A percentile compares a stretch with the other conserved stretches of the same genome.
phyloP scores from a whole-genome alignment of 352 stramenopile genomes.

The Paralagenidium karlingii region DNA sequence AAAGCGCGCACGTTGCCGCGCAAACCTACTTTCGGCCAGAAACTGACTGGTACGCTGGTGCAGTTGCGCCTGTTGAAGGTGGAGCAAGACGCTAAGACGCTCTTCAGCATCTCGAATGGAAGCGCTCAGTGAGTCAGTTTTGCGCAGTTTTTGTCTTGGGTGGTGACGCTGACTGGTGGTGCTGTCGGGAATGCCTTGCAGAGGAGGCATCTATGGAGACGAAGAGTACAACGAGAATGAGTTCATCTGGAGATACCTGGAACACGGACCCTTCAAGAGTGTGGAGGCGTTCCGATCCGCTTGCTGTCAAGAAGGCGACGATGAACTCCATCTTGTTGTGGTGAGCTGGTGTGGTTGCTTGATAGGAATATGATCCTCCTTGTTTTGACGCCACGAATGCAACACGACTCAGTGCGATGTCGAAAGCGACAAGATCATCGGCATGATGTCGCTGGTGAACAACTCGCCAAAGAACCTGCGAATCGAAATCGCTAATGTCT shows the following conservation, averaged over 20 bases:
- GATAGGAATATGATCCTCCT: too few species aligned
- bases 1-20: slow-evolving; percentile 21
- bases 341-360: slow-evolving; percentile 4
- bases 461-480: slow-evolving; percentile 74
- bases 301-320: slow-evolving; percentile 20
- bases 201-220: slow-evolving; percentile 44
- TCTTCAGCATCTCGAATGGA: slow-evolving; percentile 41
- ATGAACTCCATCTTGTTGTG: slow-evolving; percentile 47
- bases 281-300: slow-evolving; percentile 15
- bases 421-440: slow-evolving; percentile 33
- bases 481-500: slow-evolving; percentile 66
- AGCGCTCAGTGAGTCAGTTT: slow-evolving; percentile 19
- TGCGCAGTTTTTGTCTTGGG: background rate
- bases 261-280: slow-evolving; percentile 38
- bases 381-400: background rate
- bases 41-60: slow-evolving; percentile 25
- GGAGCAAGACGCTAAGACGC: slow-evolving; percentile 9
- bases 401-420: slow-evolving; percentile 19
- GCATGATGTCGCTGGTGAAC: slow-evolving; percentile 60
- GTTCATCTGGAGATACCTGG: slow-evolving; percentile 65
- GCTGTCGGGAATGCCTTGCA: background rate
- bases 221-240: slow-evolving; percentile 57
- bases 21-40: slow-evolving; percentile 16
- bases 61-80: slow-evolving; percentile 27
- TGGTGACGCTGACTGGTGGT: background rate